Percentiles rank a stretch among this genome's conserved stretches.
Conservation (phyloP, 2,329 filamentous ascomycete genomes). For the Hymenoscyphus repandus region DNA sequence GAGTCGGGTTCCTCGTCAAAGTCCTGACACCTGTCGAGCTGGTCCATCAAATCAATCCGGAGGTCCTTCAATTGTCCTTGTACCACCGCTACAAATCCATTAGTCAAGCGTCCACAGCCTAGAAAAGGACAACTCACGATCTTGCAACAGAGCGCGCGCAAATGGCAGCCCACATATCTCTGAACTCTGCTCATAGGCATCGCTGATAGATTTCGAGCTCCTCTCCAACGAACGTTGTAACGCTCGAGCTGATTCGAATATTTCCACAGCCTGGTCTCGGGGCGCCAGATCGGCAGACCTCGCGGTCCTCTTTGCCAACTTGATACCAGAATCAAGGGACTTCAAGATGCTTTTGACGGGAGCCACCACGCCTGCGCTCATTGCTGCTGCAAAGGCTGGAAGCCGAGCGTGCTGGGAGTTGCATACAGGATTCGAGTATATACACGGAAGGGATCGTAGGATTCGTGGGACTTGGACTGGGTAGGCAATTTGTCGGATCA, state of each 20-base stretch:
- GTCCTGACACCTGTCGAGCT: slow-evolving; percentile 25
- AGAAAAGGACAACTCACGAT: slow-evolving; percentile 19
- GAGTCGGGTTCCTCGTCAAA: slow-evolving; percentile 25
- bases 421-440: too few relatives aligned
- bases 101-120: background rate
- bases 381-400: slow-evolving; percentile 2
- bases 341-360: slow-evolving; percentile 28
- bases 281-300: slow-evolving; percentile 19
- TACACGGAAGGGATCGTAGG: too few relatives aligned
- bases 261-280: slow-evolving; percentile 20
- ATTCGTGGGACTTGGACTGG: too few relatives aligned
- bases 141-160: slow-evolving; percentile 21
- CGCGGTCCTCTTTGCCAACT: slow-evolving; percentile 22
- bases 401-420: too few relatives aligned
- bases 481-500: too few relatives aligned
- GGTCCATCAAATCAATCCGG: slow-evolving; percentile 25
- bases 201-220: slow-evolving; percentile 19
- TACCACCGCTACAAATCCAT: slow-evolving; percentile 18
- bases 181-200: slow-evolving; percentile 22
- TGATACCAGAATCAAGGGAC: slow-evolving; percentile 25
- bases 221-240: slow-evolving; percentile 23
- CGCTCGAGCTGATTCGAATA: slow-evolving; percentile 22
- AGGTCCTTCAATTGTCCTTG: slow-evolving; percentile 24
- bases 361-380: slow-evolving; percentile 22
- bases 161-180: slow-evolving; percentile 23